Evolutionary conservation across 768 basidiomycete species (phyloP).

Genomic region (Russula vinacea): DNA sequence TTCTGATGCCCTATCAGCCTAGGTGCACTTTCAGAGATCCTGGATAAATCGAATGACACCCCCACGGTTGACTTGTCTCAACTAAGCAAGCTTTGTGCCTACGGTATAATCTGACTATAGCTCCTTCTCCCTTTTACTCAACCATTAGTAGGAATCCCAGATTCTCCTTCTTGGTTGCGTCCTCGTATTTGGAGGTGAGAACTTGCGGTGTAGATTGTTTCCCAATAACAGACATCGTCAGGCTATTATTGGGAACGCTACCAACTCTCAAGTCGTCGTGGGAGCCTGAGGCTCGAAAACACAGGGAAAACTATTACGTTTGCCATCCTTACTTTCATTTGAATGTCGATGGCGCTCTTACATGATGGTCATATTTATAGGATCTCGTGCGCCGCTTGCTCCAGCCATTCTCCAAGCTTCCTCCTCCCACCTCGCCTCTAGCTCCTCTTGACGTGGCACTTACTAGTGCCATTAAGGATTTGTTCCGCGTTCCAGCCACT

Average conservation of each 20-base stretch:
- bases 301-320: conserved; percentile 73
- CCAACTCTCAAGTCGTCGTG: conserved; percentile 56
- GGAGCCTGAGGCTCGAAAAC: conserved; percentile 54
- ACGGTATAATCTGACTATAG: conserved; percentile 47
- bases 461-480: conserved; percentile 26
- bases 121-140: conserved; percentile 13
- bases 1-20: conserved; percentile 41
- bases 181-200: conserved; percentile 76
- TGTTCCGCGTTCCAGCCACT: conserved; percentile 28
- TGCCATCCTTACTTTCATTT: conserved; percentile 31
- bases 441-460: conserved; percentile 27
- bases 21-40: conserved; percentile 54
- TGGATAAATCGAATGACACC: conserved; percentile 48
- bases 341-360: conserved; percentile 12
- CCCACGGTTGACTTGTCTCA: conserved; percentile 54
- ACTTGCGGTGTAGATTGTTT: neutral
- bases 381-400: conserved; percentile 66
- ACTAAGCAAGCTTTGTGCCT: conserved; percentile 55
- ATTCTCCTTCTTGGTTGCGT: conserved; percentile 71
- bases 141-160: conserved; percentile 56
- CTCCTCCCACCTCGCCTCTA: conserved; percentile 26
- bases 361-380: conserved; percentile 38
- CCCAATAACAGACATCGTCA: conserved; percentile 33
- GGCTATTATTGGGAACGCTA: conserved; percentile 62
- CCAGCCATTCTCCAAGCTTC: conserved; percentile 47